phyloP scores from a whole-genome alignment of 495 filamentous ascomycete genomes.

The Talaromyces trachyspermus region DNA sequence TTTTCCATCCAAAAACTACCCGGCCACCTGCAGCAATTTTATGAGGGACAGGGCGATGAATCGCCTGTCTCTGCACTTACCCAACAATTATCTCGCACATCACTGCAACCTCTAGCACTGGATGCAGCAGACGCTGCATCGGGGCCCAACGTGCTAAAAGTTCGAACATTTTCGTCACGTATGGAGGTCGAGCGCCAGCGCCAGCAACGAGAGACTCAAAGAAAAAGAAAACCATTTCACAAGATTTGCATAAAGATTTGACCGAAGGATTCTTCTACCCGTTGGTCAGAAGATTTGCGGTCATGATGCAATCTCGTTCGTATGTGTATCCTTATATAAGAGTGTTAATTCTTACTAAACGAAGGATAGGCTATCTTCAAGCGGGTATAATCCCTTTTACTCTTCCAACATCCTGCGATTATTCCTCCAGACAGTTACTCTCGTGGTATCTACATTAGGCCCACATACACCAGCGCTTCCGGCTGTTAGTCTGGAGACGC shows the following conservation, averaged over 20 bases:
- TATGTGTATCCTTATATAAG: slow-evolving; percentile 15
- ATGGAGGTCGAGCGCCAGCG: slow-evolving; percentile 63
- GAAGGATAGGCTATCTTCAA: slow-evolving; percentile 22
- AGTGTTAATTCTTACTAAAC: too few relatives aligned
- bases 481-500: slow-evolving; percentile 36
- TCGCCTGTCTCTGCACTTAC: slow-evolving; percentile 58
- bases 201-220: slow-evolving; percentile 34
- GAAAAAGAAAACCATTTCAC: slow-evolving; percentile 55
- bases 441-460: slow-evolving; percentile 43
- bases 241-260: slow-evolving; percentile 68
- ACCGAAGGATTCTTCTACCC: slow-evolving; percentile 76
- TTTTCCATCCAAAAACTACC: slow-evolving; percentile 73
- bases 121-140: slow-evolving; percentile 56
- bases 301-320: slow-evolving; percentile 39
- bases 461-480: slow-evolving; percentile 38
- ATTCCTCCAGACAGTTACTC: slow-evolving; percentile 44
- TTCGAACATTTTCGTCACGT: slow-evolving; percentile 68
- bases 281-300: slow-evolving; percentile 46
- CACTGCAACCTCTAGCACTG: slow-evolving; percentile 74
- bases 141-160: slow-evolving; percentile 77
- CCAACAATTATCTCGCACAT: slow-evolving; percentile 52
- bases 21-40: slow-evolving; percentile 43
- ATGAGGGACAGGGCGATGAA: slow-evolving; percentile 23
- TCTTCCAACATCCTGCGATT: slow-evolving; percentile 42
- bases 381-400: slow-evolving; percentile 31